Conservation (phyloP, 2,329 filamentous ascomycete genomes). For the Pseudogymnoascus sp. region DNA sequence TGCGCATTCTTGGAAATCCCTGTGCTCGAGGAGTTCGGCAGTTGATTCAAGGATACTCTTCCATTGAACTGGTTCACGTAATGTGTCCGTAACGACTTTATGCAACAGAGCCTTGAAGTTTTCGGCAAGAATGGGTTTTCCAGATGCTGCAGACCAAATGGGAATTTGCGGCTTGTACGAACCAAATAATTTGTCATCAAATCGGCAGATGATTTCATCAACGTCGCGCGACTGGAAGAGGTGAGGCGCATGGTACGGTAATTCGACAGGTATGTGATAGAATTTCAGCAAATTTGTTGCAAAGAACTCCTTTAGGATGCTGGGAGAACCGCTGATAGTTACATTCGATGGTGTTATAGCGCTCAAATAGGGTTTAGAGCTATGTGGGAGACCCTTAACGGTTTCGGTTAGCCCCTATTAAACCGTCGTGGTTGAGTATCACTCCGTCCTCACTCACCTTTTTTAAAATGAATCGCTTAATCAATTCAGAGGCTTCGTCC, state of each 20-base stretch:
- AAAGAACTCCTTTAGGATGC: conserved; percentile 2
- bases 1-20: background rate
- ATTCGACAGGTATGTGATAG: conserved; percentile 12
- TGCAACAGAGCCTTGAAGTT: conserved; percentile 16
- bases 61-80: conserved; percentile 18
- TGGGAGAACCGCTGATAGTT: conserved; percentile 12
- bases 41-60: background rate
- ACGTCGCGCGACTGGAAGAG: conserved; percentile 18
- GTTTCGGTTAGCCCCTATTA: background rate
- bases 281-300: conserved; percentile 2
- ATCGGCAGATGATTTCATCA: background rate
- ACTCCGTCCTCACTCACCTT: background rate
- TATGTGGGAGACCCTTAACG: background rate
- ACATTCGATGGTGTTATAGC: conserved; percentile 9
- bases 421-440: background rate
- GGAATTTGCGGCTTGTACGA: conserved; percentile 13
- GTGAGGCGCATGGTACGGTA: conserved; percentile 22
- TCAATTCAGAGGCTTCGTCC: background rate
- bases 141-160: conserved; percentile 16
- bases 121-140: background rate
- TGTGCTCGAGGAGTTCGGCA: background rate
- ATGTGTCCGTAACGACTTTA: conserved; percentile 17
- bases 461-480: conserved; percentile 4
- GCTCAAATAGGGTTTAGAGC: conserved; percentile 10
- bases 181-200: conserved; percentile 6